Percentiles rank a stretch among this genome's conserved stretches.
Conservation (phyloP, 202 grass and related monocot genomes). For the Setaria italica region DNA sequence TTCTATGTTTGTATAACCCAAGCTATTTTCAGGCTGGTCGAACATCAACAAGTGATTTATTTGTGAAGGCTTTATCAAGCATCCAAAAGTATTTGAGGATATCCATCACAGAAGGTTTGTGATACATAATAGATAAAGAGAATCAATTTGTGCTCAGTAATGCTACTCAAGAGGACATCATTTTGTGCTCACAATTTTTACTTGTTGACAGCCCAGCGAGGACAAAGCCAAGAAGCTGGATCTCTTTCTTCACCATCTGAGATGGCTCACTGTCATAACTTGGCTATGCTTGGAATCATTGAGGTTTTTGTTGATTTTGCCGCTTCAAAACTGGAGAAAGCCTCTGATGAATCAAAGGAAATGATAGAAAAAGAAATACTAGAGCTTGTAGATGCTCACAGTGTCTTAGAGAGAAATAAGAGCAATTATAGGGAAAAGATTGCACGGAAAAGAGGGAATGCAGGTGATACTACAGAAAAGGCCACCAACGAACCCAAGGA, state of each 20-base stretch:
- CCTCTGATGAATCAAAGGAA: slow-evolving; percentile 56
- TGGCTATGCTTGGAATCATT: slow-evolving; percentile 61
- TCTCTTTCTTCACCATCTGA: slow-evolving; percentile 52
- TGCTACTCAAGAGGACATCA: slow-evolving; percentile 19
- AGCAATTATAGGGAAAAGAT: slow-evolving; percentile 53
- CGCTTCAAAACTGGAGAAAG: slow-evolving; percentile 67
- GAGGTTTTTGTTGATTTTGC: slow-evolving; percentile 72
- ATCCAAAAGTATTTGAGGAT: slow-evolving; percentile 65
- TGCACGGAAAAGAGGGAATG: slow-evolving; percentile 52
- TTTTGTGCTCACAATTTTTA: slow-evolving; percentile 49
- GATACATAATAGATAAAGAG: slow-evolving; percentile 9
- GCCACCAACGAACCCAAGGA: slow-evolving; percentile 53
- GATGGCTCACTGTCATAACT: slow-evolving; percentile 46
- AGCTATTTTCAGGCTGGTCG: slow-evolving; percentile 59
- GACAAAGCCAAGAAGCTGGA: slow-evolving; percentile 62
- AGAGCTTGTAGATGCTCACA: slow-evolving; percentile 64
- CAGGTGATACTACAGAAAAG: slow-evolving; percentile 57
- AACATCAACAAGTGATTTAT: slow-evolving; percentile 68
- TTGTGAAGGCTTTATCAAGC: slow-evolving; percentile 74
- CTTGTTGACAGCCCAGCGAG: slow-evolving; percentile 59
- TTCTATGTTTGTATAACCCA: slow-evolving; percentile 2
- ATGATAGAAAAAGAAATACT: slow-evolving; percentile 82
- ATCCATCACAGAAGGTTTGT: slow-evolving; percentile 70
- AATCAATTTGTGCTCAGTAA: slow-evolving; percentile 13
- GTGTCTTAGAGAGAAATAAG: slow-evolving; percentile 66